Evolutionary conservation across 1,284 basidiomycete species (phyloP).

Genomic region (Trichosporon asahii): DNA sequence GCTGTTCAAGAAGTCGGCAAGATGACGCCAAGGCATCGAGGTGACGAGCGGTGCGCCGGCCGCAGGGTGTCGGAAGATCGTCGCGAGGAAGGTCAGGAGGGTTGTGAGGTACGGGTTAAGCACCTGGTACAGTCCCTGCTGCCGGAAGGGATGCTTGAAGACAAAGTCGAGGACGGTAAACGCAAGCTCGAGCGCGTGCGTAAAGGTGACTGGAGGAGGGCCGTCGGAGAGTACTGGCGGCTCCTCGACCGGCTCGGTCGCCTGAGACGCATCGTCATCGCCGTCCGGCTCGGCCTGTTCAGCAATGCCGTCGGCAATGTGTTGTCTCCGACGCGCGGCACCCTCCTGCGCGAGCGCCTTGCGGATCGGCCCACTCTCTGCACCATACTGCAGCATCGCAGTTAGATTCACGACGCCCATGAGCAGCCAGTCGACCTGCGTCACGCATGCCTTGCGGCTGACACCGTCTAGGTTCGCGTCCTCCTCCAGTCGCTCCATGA

Average conservation of each 20-base stretch:
- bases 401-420: conserved; percentile 84
- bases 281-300: conserved; percentile 46
- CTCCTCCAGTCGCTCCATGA: conserved; percentile 73
- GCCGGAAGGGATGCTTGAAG: conserved; percentile 60
- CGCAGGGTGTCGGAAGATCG: conserved; percentile 64
- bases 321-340: conserved; percentile 42
- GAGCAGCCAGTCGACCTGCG: conserved; percentile 92
- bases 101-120: conserved; percentile 84
- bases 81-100: conserved; percentile 81
- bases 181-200: conserved; percentile 70
- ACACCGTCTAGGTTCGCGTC: conserved; percentile 62
- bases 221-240: conserved; percentile 28
- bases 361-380: conserved; percentile 66
- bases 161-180: conserved; percentile 74
- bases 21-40: conserved; percentile 76
- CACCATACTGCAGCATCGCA: conserved; percentile 81
- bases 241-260: conserved; percentile 6
- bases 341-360: conserved; percentile 54
- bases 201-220: conserved; percentile 62
- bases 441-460: conserved; percentile 47
- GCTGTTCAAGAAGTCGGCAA: conserved; percentile 63
- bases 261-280: conserved; percentile 31
- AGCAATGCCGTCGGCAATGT: conserved; percentile 57
- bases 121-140: conserved; percentile 61
- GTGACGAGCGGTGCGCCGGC: conserved; percentile 66